Conservation (phyloP, 2,329 filamentous ascomycete genomes). For the Gliomastix tumulicola region DNA sequence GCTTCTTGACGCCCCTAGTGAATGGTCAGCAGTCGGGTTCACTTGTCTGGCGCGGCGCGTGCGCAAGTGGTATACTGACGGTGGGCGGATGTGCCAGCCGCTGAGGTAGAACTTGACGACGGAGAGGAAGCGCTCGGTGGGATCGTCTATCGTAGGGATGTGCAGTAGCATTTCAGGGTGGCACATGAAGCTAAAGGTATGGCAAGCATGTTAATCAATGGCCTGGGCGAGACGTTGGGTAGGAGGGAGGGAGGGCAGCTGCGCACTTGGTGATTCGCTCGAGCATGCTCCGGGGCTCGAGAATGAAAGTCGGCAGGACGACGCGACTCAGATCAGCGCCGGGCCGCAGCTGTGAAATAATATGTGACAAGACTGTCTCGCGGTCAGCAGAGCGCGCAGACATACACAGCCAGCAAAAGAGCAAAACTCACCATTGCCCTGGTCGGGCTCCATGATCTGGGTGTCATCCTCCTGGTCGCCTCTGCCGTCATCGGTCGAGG, state of each 20-base stretch:
- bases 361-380: constrained; percentile 77
- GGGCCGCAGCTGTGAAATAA: constrained; percentile 93
- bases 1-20: constrained; percentile 89
- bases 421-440: constrained; percentile 73
- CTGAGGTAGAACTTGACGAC: constrained; percentile 98
- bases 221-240: constrained; percentile 6
- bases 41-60: constrained; percentile 1
- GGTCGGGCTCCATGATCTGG: constrained; percentile 78
- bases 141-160: constrained; percentile 83
- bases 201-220: constrained; percentile 2
- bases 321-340: constrained; percentile 93
- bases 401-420: not conserved
- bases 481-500: constrained; percentile 51
- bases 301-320: constrained; percentile 92
- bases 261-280: constrained; percentile 96
- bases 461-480: constrained; percentile 59
- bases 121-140: constrained; percentile 80
- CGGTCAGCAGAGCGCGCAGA: not conserved
- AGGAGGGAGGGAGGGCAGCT: not conserved
- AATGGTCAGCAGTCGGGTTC: constrained; percentile 11
- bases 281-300: constrained; percentile 95
- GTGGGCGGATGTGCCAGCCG: constrained; percentile 97
- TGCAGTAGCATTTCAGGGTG: constrained; percentile 92
- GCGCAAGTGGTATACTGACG: constrained; percentile 56
- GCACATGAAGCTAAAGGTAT: constrained; percentile 89